Percentiles rank a stretch among this genome's conserved stretches.
phyloP scores from a whole-genome alignment of 495 filamentous ascomycete genomes.

The Glarea lozoyensis region DNA sequence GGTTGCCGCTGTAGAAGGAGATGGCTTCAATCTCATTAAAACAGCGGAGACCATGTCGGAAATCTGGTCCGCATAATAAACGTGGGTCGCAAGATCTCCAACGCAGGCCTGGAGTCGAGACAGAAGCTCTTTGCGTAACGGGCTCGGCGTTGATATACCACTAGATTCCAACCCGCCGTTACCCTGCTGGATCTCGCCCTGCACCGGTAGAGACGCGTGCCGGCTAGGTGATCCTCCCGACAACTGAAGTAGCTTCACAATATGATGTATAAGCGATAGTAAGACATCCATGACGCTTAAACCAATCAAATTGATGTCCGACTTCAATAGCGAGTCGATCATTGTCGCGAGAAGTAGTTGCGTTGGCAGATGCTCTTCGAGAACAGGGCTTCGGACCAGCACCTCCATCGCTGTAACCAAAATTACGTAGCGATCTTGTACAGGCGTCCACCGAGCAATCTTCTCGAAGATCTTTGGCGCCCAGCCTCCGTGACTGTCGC shows the following conservation, averaged over 20 bases:
- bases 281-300: slow-evolving; percentile 89
- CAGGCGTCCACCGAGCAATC: slow-evolving; percentile 74
- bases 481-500: slow-evolving; percentile 51
- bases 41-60: slow-evolving; percentile 82
- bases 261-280: slow-evolving; percentile 70
- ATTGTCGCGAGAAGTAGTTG: slow-evolving; percentile 66
- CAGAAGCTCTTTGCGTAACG: slow-evolving; percentile 17
- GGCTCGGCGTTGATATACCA: slow-evolving; percentile 8
- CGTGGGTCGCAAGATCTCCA: slow-evolving; percentile 78
- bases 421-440: slow-evolving; percentile 85
- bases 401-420: slow-evolving; percentile 70
- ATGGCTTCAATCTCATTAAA: slow-evolving; percentile 64
- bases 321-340: slow-evolving; percentile 71
- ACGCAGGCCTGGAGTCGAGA: slow-evolving; percentile 59
- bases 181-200: slow-evolving; percentile 1
- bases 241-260: slow-evolving; percentile 61
- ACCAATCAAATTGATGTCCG: slow-evolving; percentile 85
- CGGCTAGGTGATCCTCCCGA: too few species aligned
- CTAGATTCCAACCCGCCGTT: not conserved
- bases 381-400: slow-evolving; percentile 52
- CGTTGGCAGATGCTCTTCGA: slow-evolving; percentile 55
- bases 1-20: slow-evolving; percentile 27
- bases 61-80: slow-evolving; percentile 91
- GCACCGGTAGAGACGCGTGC: slow-evolving; percentile 6
- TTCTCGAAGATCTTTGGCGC: slow-evolving; percentile 69